Conservation (phyloP, 2,329 filamentous ascomycete genomes). For the Penicillium expansum region DNA sequence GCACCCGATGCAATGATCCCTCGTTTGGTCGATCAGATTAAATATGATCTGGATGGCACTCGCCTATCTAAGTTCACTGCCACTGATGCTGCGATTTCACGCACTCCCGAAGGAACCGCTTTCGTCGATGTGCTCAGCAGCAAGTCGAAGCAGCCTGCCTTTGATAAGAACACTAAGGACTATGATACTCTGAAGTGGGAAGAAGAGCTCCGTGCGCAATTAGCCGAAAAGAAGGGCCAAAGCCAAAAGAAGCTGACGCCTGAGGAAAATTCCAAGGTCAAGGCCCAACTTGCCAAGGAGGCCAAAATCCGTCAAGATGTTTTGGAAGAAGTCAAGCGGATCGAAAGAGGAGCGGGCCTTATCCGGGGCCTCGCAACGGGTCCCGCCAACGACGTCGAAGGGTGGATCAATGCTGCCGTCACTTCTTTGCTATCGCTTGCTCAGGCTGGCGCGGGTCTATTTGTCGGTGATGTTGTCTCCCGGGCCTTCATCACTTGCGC, state of each 20-base stretch:
- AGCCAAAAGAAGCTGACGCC: slow-evolving; percentile 84
- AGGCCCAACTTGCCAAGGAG: slow-evolving; percentile 86
- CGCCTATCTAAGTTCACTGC: slow-evolving; percentile 73
- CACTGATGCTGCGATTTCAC: slow-evolving; percentile 87
- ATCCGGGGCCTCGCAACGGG: slow-evolving; percentile 78
- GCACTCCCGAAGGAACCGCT: slow-evolving; percentile 80
- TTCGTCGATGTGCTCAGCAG: slow-evolving; percentile 90
- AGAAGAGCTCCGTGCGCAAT: slow-evolving; percentile 78
- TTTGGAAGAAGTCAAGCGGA: slow-evolving; percentile 63
- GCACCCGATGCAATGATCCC: slow-evolving; percentile 79
- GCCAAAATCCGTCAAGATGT: slow-evolving; percentile 73
- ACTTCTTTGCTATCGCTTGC: slow-evolving; percentile 70
- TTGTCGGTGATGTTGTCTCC: slow-evolving; percentile 77
- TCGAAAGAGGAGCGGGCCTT: slow-evolving; percentile 81
- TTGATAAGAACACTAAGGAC: slow-evolving; percentile 89
- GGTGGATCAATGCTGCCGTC: slow-evolving; percentile 85
- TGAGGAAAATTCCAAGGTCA: slow-evolving; percentile 87
- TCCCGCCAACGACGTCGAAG: slow-evolving; percentile 80
- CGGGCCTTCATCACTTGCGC: slow-evolving; percentile 77
- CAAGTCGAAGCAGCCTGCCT: slow-evolving; percentile 66
- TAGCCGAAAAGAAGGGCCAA: slow-evolving; percentile 86
- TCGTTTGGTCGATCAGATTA: slow-evolving; percentile 70
- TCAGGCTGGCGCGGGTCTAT: slow-evolving; percentile 69
- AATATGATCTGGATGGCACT: slow-evolving; percentile 66
- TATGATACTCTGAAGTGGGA: slow-evolving; percentile 98